A percentile compares a stretch with the other conserved stretches of the same genome.
Evolutionary conservation across 1,284 basidiomycete genomes (phyloP).

Genomic region (Hymenochaete sp.): DNA sequence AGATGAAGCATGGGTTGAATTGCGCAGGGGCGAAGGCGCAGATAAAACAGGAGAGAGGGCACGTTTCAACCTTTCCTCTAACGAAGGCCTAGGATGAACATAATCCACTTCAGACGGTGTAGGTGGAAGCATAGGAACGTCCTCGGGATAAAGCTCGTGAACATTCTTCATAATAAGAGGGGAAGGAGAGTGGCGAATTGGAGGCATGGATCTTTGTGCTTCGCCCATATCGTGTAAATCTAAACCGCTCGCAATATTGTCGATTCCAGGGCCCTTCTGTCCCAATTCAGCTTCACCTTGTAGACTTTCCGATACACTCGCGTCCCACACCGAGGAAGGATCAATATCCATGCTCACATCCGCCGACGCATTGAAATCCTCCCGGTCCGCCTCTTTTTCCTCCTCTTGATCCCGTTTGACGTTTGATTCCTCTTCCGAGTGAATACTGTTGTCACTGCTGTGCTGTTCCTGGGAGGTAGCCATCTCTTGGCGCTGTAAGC

Average conservation of each 20-base stretch:
- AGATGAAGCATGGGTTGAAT: background rate
- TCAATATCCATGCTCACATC: too few species aligned
- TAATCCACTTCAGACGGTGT: background rate
- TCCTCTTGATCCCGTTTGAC: too few species aligned
- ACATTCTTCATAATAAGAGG: slow-evolving; percentile 1
- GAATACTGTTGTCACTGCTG: background rate
- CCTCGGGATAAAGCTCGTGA: slow-evolving; percentile 2
- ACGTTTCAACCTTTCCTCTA: slow-evolving; percentile 12
- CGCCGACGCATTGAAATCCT: slow-evolving; percentile 43
- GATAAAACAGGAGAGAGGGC: slow-evolving; percentile 7
- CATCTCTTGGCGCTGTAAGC: background rate
- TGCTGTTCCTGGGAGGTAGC: background rate
- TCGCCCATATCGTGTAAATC: too few species aligned
- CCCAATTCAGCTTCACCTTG: too few species aligned
- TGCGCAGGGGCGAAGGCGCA: slow-evolving; percentile 6
- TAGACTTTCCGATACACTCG: too few species aligned
- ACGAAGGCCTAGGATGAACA: background rate
- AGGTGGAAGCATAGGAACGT: background rate
- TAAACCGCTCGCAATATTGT: too few species aligned
- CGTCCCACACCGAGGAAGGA: too few species aligned
- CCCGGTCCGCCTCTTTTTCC: slow-evolving; percentile 22
- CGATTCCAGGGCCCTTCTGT: too few species aligned
- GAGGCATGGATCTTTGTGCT: too few species aligned
- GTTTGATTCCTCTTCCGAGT: too few species aligned
- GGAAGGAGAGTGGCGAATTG: too few species aligned